Evolutionary conservation across 2,329 filamentous ascomycete species (phyloP).

Genomic region (Alternaria rosae): DNA sequence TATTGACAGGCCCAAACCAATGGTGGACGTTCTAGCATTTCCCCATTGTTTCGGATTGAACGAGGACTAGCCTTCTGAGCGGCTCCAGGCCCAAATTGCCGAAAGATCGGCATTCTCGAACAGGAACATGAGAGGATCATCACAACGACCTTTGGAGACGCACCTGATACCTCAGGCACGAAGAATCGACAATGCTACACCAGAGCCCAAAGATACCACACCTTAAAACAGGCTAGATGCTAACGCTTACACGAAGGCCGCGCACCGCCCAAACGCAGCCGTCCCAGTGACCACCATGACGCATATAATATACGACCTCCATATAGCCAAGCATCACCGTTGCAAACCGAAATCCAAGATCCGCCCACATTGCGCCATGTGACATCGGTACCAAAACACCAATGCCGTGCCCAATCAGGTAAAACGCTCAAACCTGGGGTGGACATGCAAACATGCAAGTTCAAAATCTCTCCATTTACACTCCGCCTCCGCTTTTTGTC

Average conservation of each 20-base stretch:
- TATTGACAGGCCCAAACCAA: neutral
- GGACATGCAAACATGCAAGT: neutral
- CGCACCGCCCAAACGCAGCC: neutral
- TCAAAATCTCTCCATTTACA: neutral
- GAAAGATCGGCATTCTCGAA: conserved; percentile 7
- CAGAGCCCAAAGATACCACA: neutral
- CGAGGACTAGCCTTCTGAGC: neutral
- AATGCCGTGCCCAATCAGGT: conserved; percentile 25
- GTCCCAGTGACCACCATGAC: conserved; percentile 1
- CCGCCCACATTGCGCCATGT: conserved; percentile 13
- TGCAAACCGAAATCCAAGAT: conserved; percentile 17
- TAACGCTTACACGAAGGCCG: neutral
- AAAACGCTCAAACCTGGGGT: conserved; percentile 29
- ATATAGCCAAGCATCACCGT: conserved; percentile 21
- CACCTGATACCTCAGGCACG: neutral
- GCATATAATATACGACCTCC: neutral
- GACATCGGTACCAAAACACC: conserved; percentile 17
- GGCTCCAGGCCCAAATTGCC: conserved; percentile 7
- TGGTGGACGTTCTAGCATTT: neutral
- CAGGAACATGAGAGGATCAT: neutral
- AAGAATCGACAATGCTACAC: fast-evolving
- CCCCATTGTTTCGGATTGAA: conserved; percentile 21
- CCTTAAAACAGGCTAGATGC: neutral
- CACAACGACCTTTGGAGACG: neutral
- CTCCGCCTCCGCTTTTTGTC: neutral